Conservation (phyloP, 139 green algal species). For the Klebsormidium nitens region DNA sequence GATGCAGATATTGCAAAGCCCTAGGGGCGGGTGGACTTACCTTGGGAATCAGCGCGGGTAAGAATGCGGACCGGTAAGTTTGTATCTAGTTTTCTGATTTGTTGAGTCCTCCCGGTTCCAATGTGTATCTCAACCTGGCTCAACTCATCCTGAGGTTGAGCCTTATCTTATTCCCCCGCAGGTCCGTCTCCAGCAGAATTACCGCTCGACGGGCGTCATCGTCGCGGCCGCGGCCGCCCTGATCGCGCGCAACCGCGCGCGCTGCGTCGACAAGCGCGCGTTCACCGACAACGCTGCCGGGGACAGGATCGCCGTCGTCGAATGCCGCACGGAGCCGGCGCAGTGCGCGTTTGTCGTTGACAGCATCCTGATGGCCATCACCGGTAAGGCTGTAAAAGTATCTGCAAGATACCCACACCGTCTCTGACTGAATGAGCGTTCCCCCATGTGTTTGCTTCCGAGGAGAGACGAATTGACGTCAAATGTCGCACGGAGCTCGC, state of each 20-base stretch:
- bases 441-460: too few relatives aligned
- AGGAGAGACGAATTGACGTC: too few relatives aligned
- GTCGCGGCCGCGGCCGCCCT: slow-evolving; percentile 3
- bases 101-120: too few relatives aligned
- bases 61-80: too few relatives aligned
- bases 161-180: background rate
- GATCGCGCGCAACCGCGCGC: background rate
- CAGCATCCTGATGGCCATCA: background rate
- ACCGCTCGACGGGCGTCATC: slow-evolving; percentile 11
- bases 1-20: too few relatives aligned
- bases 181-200: slow-evolving; percentile 17
- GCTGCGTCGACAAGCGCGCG: background rate
- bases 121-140: too few relatives aligned
- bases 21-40: too few relatives aligned
- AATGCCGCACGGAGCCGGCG: slow-evolving; percentile 4
- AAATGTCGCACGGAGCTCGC: too few relatives aligned
- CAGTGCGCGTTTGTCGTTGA: slow-evolving; percentile 18
- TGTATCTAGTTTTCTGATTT: too few relatives aligned
- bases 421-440: too few relatives aligned
- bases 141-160: too few relatives aligned
- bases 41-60: too few relatives aligned
- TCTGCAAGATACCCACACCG: background rate
- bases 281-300: slow-evolving; percentile 9
- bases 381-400: background rate
- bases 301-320: slow-evolving; percentile 15